Evolutionary conservation across 2,329 filamentous ascomycete genomes (phyloP).

Genomic region (Aspergillus amoenus): DNA sequence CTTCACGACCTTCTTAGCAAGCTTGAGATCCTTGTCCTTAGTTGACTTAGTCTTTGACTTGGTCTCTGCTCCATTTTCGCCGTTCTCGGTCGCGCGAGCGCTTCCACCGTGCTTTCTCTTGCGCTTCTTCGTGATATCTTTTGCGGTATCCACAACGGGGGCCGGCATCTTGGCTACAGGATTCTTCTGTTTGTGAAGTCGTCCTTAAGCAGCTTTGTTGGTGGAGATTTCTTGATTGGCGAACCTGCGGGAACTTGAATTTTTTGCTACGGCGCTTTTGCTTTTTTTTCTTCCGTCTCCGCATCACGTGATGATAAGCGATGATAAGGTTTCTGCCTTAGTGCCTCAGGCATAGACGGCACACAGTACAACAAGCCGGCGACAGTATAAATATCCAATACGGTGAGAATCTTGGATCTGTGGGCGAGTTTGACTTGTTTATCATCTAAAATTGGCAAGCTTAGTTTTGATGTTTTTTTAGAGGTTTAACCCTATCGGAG

Average conservation of each 20-base stretch:
- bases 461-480: no score
- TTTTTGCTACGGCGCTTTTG: slow-evolving; percentile 21
- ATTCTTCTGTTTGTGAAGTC: slow-evolving; percentile 8
- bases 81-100: slow-evolving; percentile 26
- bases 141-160: slow-evolving; percentile 35
- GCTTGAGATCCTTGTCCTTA: slow-evolving; percentile 19
- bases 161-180: slow-evolving; percentile 30
- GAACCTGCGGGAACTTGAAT: slow-evolving; percentile 11
- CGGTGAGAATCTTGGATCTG: no score
- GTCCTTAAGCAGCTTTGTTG: slow-evolving; percentile 7
- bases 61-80: slow-evolving; percentile 21
- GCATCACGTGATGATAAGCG: slow-evolving; percentile 34
- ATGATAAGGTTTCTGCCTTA: neutral
- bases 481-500: no score
- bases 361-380: neutral
- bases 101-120: slow-evolving; percentile 44
- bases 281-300: slow-evolving; percentile 28
- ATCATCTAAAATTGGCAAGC: no score
- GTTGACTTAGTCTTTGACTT: slow-evolving; percentile 18
- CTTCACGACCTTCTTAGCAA: slow-evolving; percentile 18
- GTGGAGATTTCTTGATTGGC: slow-evolving; percentile 5
- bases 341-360: slow-evolving; percentile 17
- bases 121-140: slow-evolving; percentile 43
- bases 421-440: no score
- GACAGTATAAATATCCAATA: no score